Conservation (phyloP, 192 early-diverging fungal species). For the Gonapodya prolifera region DNA sequence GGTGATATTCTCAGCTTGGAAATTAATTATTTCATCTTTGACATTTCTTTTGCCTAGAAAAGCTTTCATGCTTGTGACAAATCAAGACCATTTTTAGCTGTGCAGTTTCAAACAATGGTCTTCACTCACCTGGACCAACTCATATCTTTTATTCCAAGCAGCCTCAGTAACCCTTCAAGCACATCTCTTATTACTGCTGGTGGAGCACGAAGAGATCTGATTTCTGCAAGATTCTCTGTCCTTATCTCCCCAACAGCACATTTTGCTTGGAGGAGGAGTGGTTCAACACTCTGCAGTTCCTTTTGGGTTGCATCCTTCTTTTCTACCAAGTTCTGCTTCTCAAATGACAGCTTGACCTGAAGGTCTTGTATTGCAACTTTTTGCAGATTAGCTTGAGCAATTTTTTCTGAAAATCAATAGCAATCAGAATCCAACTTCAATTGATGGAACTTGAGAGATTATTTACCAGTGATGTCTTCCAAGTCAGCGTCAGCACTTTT, state of each 20-base stretch:
- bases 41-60: slow-evolving; percentile 48
- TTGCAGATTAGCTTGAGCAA: slow-evolving; percentile 40
- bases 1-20: slow-evolving; percentile 37
- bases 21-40: slow-evolving; percentile 49
- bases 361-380: slow-evolving; percentile 49
- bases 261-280: slow-evolving; percentile 31
- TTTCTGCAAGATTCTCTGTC: slow-evolving; percentile 39
- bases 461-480: slow-evolving; percentile 38
- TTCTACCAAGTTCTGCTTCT: slow-evolving; percentile 29
- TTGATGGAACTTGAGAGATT: neutral
- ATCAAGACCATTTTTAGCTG: no score
- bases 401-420: slow-evolving; percentile 22
- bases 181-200: slow-evolving; percentile 50
- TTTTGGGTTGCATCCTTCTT: slow-evolving; percentile 38
- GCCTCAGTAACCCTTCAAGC: slow-evolving; percentile 40
- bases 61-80: slow-evolving; percentile 48
- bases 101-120: no score
- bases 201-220: slow-evolving; percentile 44
- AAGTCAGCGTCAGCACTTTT: slow-evolving; percentile 36
- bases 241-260: slow-evolving; percentile 47
- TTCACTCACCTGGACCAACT: slow-evolving; percentile 24
- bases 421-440: no score
- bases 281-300: slow-evolving; percentile 44
- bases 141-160: slow-evolving; percentile 50
- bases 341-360: slow-evolving; percentile 26